Evolutionary conservation across 2,329 filamentous ascomycete species (phyloP).

Genomic region (Calonectria pauciramosa): DNA sequence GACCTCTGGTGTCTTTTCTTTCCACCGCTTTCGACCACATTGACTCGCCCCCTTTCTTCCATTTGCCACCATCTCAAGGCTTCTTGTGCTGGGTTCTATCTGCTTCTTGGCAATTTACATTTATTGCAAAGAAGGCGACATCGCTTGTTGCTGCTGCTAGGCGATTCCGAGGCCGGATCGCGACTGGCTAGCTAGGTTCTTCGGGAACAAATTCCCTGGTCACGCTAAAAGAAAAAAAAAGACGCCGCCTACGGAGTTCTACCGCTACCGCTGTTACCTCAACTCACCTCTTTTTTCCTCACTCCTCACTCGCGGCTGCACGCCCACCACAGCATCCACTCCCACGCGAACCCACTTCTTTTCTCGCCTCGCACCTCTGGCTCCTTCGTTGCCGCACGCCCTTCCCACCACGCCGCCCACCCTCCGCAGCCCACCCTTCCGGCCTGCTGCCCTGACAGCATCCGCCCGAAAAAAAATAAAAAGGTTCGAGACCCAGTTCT

Average conservation of each 20-base stretch:
- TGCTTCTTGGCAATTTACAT: not conserved
- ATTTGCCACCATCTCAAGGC: not conserved
- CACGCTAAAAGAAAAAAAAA: slow-evolving; percentile 26
- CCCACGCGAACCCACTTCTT: slow-evolving; percentile 41
- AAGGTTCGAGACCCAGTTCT: slow-evolving; percentile 60
- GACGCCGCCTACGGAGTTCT: slow-evolving; percentile 23
- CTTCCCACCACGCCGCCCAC: slow-evolving; percentile 39
- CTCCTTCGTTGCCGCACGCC: slow-evolving; percentile 34
- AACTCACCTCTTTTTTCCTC: slow-evolving; percentile 33
- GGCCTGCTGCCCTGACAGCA: slow-evolving; percentile 47
- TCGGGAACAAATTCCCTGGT: slow-evolving; percentile 20
- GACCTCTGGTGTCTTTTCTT: slow-evolving; percentile 15
- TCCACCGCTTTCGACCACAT: not conserved
- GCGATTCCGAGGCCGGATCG: slow-evolving; percentile 13
- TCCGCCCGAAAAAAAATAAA: slow-evolving; percentile 54
- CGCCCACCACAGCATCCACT: slow-evolving; percentile 34
- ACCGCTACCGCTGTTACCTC: slow-evolving; percentile 28
- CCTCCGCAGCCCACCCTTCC: slow-evolving; percentile 46
- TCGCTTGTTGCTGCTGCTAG: slow-evolving; percentile 4
- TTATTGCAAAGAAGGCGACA: not conserved
- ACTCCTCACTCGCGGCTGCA: slow-evolving; percentile 25
- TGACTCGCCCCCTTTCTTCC: not conserved
- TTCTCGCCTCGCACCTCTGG: slow-evolving; percentile 40
- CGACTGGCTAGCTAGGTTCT: slow-evolving; percentile 18
- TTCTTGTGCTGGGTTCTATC: not conserved